phyloP scores from a whole-genome alignment of 2,329 filamentous ascomycete genomes.

The Grosmannia clavigera region DNA sequence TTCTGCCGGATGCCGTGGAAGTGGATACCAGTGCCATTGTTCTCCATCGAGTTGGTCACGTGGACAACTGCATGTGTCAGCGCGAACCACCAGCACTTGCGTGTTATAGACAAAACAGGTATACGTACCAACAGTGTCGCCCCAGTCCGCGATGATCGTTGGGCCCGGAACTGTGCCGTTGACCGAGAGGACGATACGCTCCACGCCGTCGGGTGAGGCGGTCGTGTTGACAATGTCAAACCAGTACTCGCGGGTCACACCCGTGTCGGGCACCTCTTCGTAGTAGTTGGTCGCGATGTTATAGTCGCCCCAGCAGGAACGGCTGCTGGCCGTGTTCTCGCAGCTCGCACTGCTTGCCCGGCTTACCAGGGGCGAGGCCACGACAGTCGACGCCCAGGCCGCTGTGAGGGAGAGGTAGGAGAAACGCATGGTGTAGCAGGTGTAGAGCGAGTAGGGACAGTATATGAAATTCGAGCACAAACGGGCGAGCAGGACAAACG shows the following conservation, averaged over 20 bases:
- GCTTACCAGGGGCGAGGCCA: neutral
- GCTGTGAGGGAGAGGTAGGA: neutral
- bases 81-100: neutral
- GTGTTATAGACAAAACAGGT: neutral
- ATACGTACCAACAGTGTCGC: conserved; percentile 33
- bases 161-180: conserved; percentile 58
- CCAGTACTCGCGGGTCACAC: conserved; percentile 42
- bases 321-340: conserved; percentile 1
- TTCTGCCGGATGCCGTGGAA: conserved; percentile 42
- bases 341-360: neutral
- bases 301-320: conserved; percentile 11
- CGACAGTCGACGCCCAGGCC: neutral
- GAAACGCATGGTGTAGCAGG: neutral
- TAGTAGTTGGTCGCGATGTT: conserved; percentile 13
- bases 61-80: conserved; percentile 12
- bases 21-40: conserved; percentile 44
- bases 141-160: conserved; percentile 51
- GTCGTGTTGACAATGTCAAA: conserved; percentile 37
- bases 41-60: conserved; percentile 42
- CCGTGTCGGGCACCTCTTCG: conserved; percentile 23
- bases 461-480: neutral
- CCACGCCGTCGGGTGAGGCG: conserved; percentile 44
- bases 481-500: neutral
- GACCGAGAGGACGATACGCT: conserved; percentile 42
- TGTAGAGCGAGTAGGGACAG: neutral